Base-by-base conservation (phyloP, 2,329 filamentous ascomycete genomes). In the Metarhizium brunneum region DNA sequence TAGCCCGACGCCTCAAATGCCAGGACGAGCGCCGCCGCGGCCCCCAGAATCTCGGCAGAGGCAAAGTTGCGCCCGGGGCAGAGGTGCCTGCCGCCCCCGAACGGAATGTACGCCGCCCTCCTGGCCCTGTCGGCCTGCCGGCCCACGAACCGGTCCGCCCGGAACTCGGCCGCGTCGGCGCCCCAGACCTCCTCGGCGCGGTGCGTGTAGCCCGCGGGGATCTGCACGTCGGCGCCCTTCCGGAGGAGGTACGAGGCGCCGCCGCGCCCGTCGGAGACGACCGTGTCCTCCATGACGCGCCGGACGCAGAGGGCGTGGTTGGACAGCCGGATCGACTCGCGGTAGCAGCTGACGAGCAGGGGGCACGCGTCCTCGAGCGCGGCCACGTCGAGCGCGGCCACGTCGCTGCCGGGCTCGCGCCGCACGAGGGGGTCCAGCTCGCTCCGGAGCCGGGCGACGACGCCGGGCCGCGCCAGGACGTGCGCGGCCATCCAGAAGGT, bases 281-380 rank as follows among this genome's bases (percentile, higher is more conserved):
- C 61, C 1, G 72, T 75, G 50, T 78, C 75, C 25, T 67, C 59
- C 48, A 69, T 62, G 3, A 77, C 71, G 4, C 66, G 61, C 20
- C 76, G 69, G 18, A 68, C 71, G 6, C 69, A 70, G 2, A 70
- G 61, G 16, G 68, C 64, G 6, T 70, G 68, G 10, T 72, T 66
- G 43, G 66, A 66, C 1, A 75, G 47, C 16, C 76, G 71, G 36
- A 78, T 62, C 0, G 66, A 68, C 60, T 80, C 77, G 48, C 72
- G 71, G 58, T 72, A 77, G 7, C 67, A 67, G 7, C 73, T 71
- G 30, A 71, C 63, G 18, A 80, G 61, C 3, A 76, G 64, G 0
- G 73, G 72, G 54, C 73, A 76, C 1, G 61, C 51, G 7, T 70
- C 63, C 47, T 71, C 68, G 6, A 79, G 61, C 2, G 32, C 6